A percentile compares a stretch with the other conserved stretches of the same genome.
phyloP scores from a whole-genome alignment of 179 eudicot genomes.

The Nepenthes alata region DNA sequence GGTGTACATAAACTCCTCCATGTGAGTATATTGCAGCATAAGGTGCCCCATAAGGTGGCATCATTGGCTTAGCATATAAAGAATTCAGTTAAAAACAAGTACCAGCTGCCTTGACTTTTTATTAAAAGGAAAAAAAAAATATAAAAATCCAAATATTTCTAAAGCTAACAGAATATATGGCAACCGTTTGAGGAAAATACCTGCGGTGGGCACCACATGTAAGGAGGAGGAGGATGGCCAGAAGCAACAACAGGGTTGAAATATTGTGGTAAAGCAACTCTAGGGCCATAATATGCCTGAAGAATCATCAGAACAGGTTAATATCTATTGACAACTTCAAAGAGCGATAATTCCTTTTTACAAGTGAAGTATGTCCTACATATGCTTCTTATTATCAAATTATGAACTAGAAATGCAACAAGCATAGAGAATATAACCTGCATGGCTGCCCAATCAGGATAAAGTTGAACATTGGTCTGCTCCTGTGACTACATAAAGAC shows the following conservation, averaged over 20 bases:
- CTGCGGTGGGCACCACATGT: constrained; percentile 98
- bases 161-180: not conserved
- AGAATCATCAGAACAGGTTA: constrained; percentile 3
- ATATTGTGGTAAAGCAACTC: constrained; percentile 74
- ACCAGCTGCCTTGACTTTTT: not conserved
- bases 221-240: constrained; percentile 76
- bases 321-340: not conserved
- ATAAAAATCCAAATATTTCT: not conserved
- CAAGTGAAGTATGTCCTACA: not conserved
- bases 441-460: constrained; percentile 96
- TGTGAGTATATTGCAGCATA: constrained; percentile 82
- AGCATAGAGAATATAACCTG: constrained; percentile 40
- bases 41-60: constrained; percentile 83
- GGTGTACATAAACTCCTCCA: constrained; percentile 88
- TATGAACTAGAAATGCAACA: not conserved
- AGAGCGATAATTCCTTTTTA: not conserved
- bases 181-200: constrained; percentile 17
- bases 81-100: constrained; percentile 4
- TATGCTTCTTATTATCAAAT: not conserved
- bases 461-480: constrained; percentile 49
- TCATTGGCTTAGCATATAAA: constrained; percentile 48
- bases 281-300: constrained; percentile 89
- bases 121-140: not conserved
- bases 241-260: constrained; percentile 63
- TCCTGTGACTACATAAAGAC: constrained; percentile 28